Conservation (phyloP, 176 grass and related monocot species). For the Phoenix roebelenii region DNA sequence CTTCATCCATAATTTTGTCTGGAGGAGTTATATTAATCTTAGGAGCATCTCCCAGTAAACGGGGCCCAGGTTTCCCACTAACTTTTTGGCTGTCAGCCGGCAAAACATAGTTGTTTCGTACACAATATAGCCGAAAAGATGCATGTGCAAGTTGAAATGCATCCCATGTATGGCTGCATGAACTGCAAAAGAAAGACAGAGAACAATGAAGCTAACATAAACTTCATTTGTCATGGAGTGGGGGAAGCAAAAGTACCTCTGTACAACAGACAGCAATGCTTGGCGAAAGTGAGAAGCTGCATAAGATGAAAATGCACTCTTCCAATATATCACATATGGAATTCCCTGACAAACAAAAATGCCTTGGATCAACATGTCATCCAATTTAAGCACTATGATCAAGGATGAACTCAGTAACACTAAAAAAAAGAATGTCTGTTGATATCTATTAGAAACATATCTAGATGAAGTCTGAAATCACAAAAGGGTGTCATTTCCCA, state of each 20-base stretch:
- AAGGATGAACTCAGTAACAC: not conserved
- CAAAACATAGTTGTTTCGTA: conserved; percentile 27
- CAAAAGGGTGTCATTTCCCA: too few relatives aligned
- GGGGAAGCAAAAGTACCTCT: conserved; percentile 36
- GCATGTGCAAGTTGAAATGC: conserved; percentile 71
- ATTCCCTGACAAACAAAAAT: conserved; percentile 37
- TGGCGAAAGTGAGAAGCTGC: conserved; percentile 58
- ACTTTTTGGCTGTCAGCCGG: conserved; percentile 8
- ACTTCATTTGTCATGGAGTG: not conserved
- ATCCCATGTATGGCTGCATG: conserved; percentile 64
- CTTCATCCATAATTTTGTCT: conserved; percentile 15
- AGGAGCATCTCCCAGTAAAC: conserved; percentile 53
- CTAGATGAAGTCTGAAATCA: too few relatives aligned
- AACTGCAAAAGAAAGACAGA: conserved; percentile 36
- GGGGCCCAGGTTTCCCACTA: conserved; percentile 33
- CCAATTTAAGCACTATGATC: not conserved
- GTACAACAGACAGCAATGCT: conserved; percentile 48
- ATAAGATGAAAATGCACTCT: conserved; percentile 47
- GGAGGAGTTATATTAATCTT: conserved; percentile 31
- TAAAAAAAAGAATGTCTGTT: not conserved
- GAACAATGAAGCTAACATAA: conserved; percentile 20
- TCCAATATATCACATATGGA: conserved; percentile 77
- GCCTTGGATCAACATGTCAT: not conserved
- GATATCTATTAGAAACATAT: too few relatives aligned
- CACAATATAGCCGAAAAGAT: conserved; percentile 54